Percentiles rank a stretch among this genome's conserved stretches.
Conservation (phyloP, 78 protist species). For the Dictyostelium brefeldianum region DNA sequence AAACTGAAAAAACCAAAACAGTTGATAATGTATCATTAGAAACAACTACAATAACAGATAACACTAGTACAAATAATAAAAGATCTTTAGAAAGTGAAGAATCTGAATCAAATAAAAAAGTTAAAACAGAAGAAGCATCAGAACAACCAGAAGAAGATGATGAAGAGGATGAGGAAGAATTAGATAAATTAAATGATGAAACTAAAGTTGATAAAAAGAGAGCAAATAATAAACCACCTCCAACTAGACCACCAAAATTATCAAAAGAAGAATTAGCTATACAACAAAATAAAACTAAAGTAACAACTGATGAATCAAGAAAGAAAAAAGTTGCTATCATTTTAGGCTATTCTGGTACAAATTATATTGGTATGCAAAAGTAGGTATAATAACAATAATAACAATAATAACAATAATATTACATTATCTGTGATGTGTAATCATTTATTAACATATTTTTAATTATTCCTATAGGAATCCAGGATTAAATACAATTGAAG, state of each 20-base stretch:
- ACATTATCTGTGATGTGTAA: no score
- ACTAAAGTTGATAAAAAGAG: background rate
- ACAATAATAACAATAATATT: background rate
- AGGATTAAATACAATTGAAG: constrained; percentile 73
- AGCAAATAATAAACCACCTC: background rate
- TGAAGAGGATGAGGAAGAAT: constrained; percentile 53
- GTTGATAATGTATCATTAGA: no score
- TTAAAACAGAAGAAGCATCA: background rate
- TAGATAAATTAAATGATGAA: constrained; percentile 1
- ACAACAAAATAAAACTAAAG: constrained; percentile 29
- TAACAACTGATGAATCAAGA: constrained; percentile 58
- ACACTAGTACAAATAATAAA: background rate
- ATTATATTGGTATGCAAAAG: constrained; percentile 79
- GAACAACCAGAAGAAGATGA: constrained; percentile 7
- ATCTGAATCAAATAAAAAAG: background rate
- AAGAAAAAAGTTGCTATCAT: constrained; percentile 70
- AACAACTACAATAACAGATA: background rate
- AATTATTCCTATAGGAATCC: constrained; percentile 49
- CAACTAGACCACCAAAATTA: constrained; percentile 30
- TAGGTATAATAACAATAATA: background rate
- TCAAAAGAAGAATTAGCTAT: constrained; percentile 36
- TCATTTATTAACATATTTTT: no score
- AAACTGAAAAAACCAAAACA: no score
- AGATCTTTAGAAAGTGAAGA: background rate
- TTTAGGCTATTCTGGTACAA: constrained; percentile 75